Evolutionary conservation across 2,329 filamentous ascomycete species (phyloP), one percentile per base, ranked within the genome.

Genomic region (Septoria petroselini): DNA sequence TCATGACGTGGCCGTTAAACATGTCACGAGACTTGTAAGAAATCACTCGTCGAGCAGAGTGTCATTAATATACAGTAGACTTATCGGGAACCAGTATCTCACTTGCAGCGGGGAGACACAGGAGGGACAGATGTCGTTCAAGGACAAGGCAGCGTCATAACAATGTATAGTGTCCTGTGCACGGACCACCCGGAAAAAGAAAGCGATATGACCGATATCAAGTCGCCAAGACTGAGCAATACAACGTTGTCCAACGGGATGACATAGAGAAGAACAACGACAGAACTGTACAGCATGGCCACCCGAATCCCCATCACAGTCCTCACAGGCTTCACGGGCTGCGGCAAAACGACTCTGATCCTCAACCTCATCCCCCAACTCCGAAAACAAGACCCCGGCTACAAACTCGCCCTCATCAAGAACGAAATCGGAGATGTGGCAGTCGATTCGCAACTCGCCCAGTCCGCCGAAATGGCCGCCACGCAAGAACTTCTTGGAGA

Each of bases 401-500:
- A 98, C 81, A 86, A 85, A 50, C 86, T 98, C 58, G 93, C 91
- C 2, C 83, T 98, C 12, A 81, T 98, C 48, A 98, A 98, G 70
- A 98, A 98, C 72, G 93, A 98, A 73, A 97, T 96, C 70, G 93
- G 93, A 66, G 91, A 97, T 68, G 73, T 98, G 34, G 91, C 90
- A 29, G 79, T 98, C 67, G 93, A 98, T 75, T 93, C 88, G 1
- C 88, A 95, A 68, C 84, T 98, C 23, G 91, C 93, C 12, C 78
- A 86, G 0, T 86, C 86, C 11, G 82, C 82, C 41, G 84, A 91
- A 55, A 90, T 98, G 60, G 85, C 88, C 1, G 91, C 90, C 48
- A 91, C 95, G 3, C 86, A 87, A 62, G 93, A 98, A 71, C 79
- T 98, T 1, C 84, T 98, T 46, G 95, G 95, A 68, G 93, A 91